Conservation (phyloP, 331 rosid species). For the Pyrus hybrid region DNA sequence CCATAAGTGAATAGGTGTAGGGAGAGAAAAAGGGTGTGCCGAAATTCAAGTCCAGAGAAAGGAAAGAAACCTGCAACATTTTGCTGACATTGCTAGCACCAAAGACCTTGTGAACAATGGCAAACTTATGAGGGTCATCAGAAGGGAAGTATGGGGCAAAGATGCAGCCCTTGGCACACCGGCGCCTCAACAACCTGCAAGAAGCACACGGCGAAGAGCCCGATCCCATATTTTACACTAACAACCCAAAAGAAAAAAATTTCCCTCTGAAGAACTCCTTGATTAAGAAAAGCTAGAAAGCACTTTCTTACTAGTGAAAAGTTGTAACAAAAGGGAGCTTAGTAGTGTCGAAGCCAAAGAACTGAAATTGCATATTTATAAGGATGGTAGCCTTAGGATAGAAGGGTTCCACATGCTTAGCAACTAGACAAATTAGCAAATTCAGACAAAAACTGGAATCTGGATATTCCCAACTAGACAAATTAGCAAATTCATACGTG, state of each 20-base stretch:
- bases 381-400: constrained; percentile 18
- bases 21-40: not conserved
- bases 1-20: not conserved
- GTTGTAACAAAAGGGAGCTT: not conserved
- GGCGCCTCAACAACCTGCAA: constrained; percentile 76
- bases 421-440: too few relatives aligned
- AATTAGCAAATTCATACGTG: not conserved
- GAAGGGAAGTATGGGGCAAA: constrained; percentile 79
- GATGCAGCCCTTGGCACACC: constrained; percentile 68
- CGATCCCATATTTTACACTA: constrained; percentile 29
- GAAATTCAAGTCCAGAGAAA: not conserved
- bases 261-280: not conserved
- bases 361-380: constrained; percentile 44
- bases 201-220: constrained; percentile 82
- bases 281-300: constrained; percentile 2
- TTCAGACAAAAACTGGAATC: constrained; percentile 1
- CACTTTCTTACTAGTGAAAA: not conserved
- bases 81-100: constrained; percentile 87
- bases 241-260: not conserved
- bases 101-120: constrained; percentile 82
- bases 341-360: constrained; percentile 19
- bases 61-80: constrained; percentile 57
- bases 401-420: constrained; percentile 46
- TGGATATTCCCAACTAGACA: constrained; percentile 15
- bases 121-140: constrained; percentile 61